Evolutionary conservation across 306 rosid species (phyloP).

Genomic region (Acacia crassicarpa): DNA sequence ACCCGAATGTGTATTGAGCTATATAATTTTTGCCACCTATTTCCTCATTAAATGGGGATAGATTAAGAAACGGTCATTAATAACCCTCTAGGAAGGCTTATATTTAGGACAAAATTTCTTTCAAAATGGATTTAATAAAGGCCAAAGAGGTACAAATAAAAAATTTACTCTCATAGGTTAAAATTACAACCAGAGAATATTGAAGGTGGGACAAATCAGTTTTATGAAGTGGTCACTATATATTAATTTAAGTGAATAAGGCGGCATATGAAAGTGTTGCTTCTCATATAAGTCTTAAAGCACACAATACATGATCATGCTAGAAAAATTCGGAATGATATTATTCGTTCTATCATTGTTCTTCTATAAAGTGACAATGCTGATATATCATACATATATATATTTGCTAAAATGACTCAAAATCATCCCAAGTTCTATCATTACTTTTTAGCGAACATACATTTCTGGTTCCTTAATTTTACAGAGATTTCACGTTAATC

Average conservation of each 20-base stretch:
- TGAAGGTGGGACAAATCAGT: not conserved
- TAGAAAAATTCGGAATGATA: not conserved
- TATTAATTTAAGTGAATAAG: not conserved
- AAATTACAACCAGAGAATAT: not conserved
- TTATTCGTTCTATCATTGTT: not conserved
- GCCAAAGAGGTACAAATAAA: no score
- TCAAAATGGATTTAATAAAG: no score
- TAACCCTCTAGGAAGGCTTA: no score
- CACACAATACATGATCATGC: not conserved
- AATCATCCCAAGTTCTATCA: not conserved
- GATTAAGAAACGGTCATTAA: no score
- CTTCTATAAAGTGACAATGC: not conserved
- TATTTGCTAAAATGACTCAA: not conserved
- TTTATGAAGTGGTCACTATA: not conserved
- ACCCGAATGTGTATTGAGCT: no score
- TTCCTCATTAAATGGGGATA: not conserved
- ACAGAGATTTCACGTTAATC: not conserved
- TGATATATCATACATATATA: not conserved
- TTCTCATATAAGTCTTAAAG: not conserved
- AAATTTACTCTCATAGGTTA: not conserved
- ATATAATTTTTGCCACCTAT: no score
- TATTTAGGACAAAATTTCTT: no score
- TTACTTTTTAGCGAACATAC: not conserved
- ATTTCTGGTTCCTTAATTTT: not conserved
- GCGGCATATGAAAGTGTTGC: not conserved